Evolutionary conservation across 176 grass and related monocot genomes (phyloP).

Genomic region (Avena eriantha): DNA sequence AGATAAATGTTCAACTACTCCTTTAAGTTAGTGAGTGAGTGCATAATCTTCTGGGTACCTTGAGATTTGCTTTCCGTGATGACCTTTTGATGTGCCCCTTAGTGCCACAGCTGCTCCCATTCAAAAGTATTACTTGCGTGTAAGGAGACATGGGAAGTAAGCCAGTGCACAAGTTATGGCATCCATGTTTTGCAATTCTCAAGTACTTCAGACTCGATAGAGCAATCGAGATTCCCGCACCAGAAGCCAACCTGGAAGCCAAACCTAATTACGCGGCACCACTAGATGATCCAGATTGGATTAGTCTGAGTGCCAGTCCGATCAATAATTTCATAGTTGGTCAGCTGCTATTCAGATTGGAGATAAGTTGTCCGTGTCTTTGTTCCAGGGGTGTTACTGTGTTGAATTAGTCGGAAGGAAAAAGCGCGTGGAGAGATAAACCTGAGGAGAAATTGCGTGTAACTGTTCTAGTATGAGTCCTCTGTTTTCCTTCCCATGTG

Average conservation of each 20-base stretch:
- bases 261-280: not conserved
- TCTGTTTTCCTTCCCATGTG: not conserved
- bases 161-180: not conserved
- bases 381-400: not conserved
- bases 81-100: not conserved
- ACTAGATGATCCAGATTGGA: not conserved
- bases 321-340: slow-evolving; percentile 4
- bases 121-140: not conserved
- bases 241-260: not conserved
- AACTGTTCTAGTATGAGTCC: not conserved
- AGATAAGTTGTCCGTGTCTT: not conserved
- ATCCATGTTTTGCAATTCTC: slow-evolving; percentile 11
- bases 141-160: not conserved
- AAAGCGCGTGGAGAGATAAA: not conserved
- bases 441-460: not conserved
- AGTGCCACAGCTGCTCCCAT: not conserved
- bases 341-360: not conserved
- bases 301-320: not conserved
- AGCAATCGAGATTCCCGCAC: not conserved
- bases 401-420: not conserved
- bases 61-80: not conserved
- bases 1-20: not conserved
- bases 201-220: not conserved
- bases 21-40: not conserved
- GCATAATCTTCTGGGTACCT: not conserved